These are phyloP conservation scores for Hebeloma cylindrosporum DNA, from an alignment of 768 basidiomycete species.

Conservation along the genomic window DNA sequence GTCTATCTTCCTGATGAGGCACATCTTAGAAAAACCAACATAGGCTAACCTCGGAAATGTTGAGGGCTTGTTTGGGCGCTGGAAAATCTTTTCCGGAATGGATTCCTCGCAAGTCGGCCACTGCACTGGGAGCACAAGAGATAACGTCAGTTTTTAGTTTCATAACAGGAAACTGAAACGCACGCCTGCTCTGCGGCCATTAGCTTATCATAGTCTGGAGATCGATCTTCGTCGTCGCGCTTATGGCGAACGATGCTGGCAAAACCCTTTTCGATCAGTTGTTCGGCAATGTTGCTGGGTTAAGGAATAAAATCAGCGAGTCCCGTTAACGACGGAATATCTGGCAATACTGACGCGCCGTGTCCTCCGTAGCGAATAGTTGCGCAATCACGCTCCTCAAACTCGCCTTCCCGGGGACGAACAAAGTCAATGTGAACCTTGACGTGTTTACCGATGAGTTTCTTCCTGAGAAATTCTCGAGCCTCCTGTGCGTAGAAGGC, in stretches of 20 bases:
- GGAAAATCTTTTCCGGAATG: slow-evolving; percentile 92
- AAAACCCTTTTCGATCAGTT: slow-evolving; percentile 90
- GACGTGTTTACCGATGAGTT: slow-evolving; percentile 86
- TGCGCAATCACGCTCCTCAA: slow-evolving; percentile 89
- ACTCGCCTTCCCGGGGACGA: slow-evolving; percentile 90
- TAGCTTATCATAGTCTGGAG: slow-evolving; percentile 94
- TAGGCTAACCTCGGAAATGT: slow-evolving; percentile 82
- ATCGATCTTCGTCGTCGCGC: slow-evolving; percentile 93
- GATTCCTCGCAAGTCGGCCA: slow-evolving; percentile 74
- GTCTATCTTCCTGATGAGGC: slow-evolving; percentile 41
- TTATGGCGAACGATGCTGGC: slow-evolving; percentile 89
- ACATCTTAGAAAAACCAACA: background rate
- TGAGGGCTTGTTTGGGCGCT: slow-evolving; percentile 76
- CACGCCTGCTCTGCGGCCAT: slow-evolving; percentile 93
- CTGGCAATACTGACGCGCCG: slow-evolving; percentile 62
- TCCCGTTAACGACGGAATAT: background rate
- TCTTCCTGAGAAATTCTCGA: slow-evolving; percentile 89
- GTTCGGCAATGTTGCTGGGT: slow-evolving; percentile 84
- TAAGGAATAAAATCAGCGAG: background rate
- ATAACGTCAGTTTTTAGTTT: background rate
- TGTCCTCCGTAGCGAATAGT: slow-evolving; percentile 85
- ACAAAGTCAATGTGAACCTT: slow-evolving; percentile 86
- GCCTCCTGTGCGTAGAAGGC: slow-evolving; percentile 90
- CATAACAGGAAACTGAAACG: slow-evolving; percentile 29
- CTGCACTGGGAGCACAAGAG: slow-evolving; percentile 62